Percentiles rank a stretch among this genome's conserved stretches.
phyloP scores from a whole-genome alignment of 331 rosid genomes.

The Quercus tomentella region DNA sequence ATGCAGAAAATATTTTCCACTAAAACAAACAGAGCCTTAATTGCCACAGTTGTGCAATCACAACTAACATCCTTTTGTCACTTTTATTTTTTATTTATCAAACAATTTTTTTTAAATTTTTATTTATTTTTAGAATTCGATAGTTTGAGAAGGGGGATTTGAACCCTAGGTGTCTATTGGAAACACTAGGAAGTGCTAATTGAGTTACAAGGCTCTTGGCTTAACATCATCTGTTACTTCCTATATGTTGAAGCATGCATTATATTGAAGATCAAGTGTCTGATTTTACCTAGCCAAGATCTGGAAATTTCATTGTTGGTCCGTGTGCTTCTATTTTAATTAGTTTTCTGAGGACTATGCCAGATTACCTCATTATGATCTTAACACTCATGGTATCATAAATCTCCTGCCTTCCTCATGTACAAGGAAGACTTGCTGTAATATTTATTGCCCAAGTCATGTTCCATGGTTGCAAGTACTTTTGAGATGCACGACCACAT shows the following conservation, averaged over 20 bases:
- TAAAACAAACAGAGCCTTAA: too few species aligned
- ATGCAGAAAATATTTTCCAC: too few species aligned
- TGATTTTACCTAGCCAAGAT: too few species aligned
- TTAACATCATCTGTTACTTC: not conserved
- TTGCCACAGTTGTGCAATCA: not conserved
- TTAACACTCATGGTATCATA: not conserved
- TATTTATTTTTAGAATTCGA: too few species aligned
- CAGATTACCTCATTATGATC: too few species aligned
- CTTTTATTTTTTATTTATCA: not conserved
- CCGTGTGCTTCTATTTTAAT: not conserved
- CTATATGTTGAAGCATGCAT: not conserved
- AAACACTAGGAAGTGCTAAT: too few species aligned
- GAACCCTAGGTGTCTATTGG: too few species aligned
- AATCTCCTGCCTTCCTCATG: not conserved
- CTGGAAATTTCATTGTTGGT: not conserved
- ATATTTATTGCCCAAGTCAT: not conserved
- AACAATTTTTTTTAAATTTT: too few species aligned
- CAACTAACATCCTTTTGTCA: not conserved
- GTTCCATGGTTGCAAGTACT: not conserved
- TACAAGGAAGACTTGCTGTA: not conserved
- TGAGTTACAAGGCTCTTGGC: too few species aligned
- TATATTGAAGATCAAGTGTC: not conserved
- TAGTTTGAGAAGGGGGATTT: too few species aligned
- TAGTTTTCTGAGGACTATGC: not conserved
- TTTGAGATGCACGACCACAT: not conserved